Evolutionary conservation across 176 grass and related monocot species (phyloP).

Genomic region (Zizania latifolia): DNA sequence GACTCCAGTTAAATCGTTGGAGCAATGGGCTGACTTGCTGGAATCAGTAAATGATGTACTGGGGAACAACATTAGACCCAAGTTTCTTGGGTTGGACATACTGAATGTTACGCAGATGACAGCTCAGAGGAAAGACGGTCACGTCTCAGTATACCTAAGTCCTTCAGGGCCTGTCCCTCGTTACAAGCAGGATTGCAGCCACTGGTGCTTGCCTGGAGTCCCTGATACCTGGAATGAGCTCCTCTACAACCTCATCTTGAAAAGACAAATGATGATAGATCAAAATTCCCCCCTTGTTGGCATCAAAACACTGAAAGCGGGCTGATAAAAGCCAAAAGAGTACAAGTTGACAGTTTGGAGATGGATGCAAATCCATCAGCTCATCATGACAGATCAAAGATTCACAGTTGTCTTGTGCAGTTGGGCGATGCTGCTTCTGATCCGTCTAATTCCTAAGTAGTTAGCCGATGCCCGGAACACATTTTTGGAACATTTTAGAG

Average conservation of each 20-base stretch:
- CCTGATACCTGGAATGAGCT: too few species aligned
- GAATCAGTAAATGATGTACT: conserved; percentile 48
- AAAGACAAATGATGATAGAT: conserved; percentile 12
- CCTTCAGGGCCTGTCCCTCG: conserved; percentile 44
- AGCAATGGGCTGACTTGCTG: conserved; percentile 50
- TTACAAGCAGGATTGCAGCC: conserved; percentile 83
- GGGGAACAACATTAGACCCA: conserved; percentile 27
- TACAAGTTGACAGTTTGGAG: too few species aligned
- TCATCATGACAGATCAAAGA: too few species aligned
- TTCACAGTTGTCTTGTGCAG: neutral
- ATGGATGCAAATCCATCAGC: too few species aligned
- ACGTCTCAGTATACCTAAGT: conserved; percentile 68
- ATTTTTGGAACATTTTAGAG: conserved; percentile 25
- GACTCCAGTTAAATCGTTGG: conserved; percentile 21
- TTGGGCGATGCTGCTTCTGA: neutral
- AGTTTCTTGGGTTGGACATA: conserved; percentile 34
- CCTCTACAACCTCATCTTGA: conserved; percentile 57
- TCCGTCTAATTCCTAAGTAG: too few species aligned
- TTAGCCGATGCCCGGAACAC: neutral
- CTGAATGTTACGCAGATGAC: too few species aligned
- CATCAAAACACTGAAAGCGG: conserved; percentile 10
- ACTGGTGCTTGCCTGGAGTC: conserved; percentile 92
- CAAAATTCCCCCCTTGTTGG: neutral
- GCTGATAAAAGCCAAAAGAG: neutral
- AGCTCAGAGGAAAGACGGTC: conserved; percentile 66